phyloP scores from a whole-genome alignment of 257 asterid genomes.

The Primulina huaijiensis region DNA sequence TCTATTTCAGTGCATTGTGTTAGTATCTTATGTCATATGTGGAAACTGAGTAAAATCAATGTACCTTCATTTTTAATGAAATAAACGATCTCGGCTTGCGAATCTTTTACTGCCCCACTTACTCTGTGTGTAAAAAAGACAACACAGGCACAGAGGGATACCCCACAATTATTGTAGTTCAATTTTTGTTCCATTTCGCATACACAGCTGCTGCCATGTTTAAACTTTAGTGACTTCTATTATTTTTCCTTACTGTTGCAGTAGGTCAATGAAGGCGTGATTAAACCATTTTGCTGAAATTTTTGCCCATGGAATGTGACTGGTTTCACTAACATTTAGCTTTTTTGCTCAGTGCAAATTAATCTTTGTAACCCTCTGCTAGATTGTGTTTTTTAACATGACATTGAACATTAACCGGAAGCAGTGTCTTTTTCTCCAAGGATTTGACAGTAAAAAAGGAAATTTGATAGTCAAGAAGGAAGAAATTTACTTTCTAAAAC shows the following conservation, averaged over 20 bases:
- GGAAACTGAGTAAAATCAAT: not conserved
- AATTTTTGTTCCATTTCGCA: not conserved
- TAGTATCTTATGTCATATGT: not conserved
- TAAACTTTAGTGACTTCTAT: not conserved
- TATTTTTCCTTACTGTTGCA: not conserved
- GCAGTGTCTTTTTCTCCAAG: not conserved
- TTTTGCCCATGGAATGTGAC: not conserved
- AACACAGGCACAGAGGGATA: not conserved
- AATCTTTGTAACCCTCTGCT: not conserved
- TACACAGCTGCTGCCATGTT: not conserved
- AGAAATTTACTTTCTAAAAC: not conserved
- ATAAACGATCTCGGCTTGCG: not conserved
- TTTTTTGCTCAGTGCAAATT: not conserved
- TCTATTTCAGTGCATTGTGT: not conserved
- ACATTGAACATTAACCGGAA: not conserved
- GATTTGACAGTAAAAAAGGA: not conserved
- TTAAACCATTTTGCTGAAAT: not conserved
- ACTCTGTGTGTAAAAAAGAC: not conserved
- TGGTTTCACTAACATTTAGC: not conserved
- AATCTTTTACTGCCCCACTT: not conserved
- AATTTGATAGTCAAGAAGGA: not conserved
- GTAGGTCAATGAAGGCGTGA: not conserved
- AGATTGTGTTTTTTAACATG: not conserved
- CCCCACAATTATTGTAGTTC: not conserved
- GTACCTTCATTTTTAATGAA: not conserved